Conservation (phyloP, 1,284 basidiomycete genomes). For the Anthracocystis walkeri region DNA sequence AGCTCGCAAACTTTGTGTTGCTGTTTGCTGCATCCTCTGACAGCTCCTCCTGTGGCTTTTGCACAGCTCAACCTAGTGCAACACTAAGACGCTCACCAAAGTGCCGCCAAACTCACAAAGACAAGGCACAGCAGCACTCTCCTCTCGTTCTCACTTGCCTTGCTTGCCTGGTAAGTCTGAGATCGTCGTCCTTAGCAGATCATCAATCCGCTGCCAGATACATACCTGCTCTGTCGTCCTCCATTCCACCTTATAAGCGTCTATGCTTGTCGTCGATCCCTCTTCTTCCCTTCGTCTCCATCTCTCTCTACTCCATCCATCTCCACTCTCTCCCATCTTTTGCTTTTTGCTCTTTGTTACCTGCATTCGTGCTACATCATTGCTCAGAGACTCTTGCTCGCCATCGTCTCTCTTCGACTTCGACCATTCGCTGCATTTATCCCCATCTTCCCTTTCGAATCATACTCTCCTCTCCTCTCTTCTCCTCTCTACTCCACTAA, state of each 20-base stretch:
- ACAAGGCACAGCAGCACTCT: not conserved
- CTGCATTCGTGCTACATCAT: not conserved
- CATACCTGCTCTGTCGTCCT: constrained; percentile 18
- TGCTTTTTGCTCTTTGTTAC: not conserved
- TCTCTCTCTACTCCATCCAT: constrained; percentile 6
- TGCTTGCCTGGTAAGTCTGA: constrained; percentile 8
- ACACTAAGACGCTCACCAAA: not conserved
- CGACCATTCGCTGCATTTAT: not conserved
- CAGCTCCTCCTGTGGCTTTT: not conserved
- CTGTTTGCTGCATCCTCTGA: not conserved
- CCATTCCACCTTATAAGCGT: constrained; percentile 40
- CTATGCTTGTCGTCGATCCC: constrained; percentile 39
- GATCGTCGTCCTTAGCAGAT: constrained; percentile 13
- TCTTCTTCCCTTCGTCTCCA: constrained; percentile 8
- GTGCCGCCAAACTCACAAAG: no score
- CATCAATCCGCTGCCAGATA: constrained; percentile 12
- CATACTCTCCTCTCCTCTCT: not conserved
- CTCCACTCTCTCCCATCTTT: not conserved
- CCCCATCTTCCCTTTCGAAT: not conserved
- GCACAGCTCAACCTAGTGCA: not conserved
- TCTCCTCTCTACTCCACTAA: not conserved
- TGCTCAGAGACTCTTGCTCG: not conserved
- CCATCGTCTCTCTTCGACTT: constrained; percentile 2
- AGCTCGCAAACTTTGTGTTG: not conserved
- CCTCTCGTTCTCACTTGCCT: not conserved